Conservation (phyloP, 2,329 filamentous ascomycete genomes). For the Pseudogymnoascus sp. region DNA sequence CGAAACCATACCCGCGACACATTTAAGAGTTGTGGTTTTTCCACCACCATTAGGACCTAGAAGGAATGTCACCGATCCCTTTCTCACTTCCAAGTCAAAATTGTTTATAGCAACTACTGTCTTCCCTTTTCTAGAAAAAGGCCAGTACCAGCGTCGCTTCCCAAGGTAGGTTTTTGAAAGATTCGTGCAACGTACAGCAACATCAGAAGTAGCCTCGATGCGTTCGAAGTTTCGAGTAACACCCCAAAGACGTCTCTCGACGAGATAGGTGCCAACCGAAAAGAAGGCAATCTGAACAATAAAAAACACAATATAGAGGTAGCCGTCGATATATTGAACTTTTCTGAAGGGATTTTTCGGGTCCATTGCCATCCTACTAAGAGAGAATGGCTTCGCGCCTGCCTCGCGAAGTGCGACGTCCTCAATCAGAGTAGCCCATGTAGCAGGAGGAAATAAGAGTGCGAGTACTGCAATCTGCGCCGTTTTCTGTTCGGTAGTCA, state of each 20-base stretch:
- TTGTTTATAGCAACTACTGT: conserved; percentile 52
- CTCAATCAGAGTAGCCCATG: conserved; percentile 20
- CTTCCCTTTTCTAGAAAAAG: conserved; percentile 25
- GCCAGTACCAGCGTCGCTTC: conserved; percentile 23
- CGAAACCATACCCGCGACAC: conserved; percentile 54
- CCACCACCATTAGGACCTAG: conserved; percentile 60
- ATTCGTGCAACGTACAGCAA: conserved; percentile 21
- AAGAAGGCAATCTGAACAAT: conserved; percentile 53
- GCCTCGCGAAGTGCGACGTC: conserved; percentile 21
- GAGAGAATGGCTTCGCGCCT: background rate
- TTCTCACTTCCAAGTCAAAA: conserved; percentile 47
- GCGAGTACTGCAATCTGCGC: conserved; percentile 17
- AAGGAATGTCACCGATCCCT: conserved; percentile 56
- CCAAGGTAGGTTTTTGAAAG: conserved; percentile 21
- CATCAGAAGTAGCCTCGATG: conserved; percentile 21
- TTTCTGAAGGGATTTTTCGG: conserved; percentile 54
- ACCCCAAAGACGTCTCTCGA: conserved; percentile 54
- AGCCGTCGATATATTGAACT: conserved; percentile 51
- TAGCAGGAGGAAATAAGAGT: conserved; percentile 20
- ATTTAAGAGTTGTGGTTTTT: conserved; percentile 59
- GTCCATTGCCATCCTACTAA: conserved; percentile 22
- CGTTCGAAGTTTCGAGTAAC: conserved; percentile 26
- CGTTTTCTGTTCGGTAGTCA: conserved; percentile 10
- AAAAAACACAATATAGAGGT: conserved; percentile 50
- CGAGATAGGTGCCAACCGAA: conserved; percentile 47